These are phyloP conservation scores for Dryadomyces quercus-mongolicae DNA, from an alignment of 2,329 filamentous ascomycete species.

Conservation along the genomic window DNA sequence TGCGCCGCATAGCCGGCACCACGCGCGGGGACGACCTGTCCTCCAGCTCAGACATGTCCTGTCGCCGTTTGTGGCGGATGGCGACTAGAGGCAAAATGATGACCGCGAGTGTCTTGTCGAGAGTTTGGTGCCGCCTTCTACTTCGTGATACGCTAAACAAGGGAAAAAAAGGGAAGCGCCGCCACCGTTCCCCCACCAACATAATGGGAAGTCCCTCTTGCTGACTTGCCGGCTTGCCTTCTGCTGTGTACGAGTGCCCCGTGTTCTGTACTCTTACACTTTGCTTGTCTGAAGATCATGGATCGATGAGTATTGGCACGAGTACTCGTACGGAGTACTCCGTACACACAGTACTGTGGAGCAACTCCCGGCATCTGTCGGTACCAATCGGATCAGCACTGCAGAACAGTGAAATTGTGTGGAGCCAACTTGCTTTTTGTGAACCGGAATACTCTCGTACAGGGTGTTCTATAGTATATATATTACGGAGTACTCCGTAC, in stretches of 20 bases:
- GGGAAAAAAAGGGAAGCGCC: no score
- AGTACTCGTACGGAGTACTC: background rate
- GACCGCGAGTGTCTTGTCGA: background rate
- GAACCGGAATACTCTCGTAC: no score
- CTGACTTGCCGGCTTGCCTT: background rate
- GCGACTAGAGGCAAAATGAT: background rate
- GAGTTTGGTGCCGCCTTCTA: no score
- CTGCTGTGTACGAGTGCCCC: no score
- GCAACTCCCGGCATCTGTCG: background rate
- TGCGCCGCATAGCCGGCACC: conserved; percentile 22
- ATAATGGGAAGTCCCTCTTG: conserved; percentile 1
- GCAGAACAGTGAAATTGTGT: background rate
- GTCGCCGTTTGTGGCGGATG: no score
- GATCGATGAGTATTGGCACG: no score
- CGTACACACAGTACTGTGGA: no score
- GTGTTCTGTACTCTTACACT: background rate
- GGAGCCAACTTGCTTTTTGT: background rate
- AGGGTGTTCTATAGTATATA: no score
- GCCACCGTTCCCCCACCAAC: background rate
- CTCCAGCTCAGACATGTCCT: no score
- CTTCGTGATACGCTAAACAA: no score
- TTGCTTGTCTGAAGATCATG: no score
- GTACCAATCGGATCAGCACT: background rate
- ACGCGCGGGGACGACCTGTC: no score
- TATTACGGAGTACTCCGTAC: background rate